phyloP scores from a whole-genome alignment of 305 asterid species.

The Solanum chacoense region DNA sequence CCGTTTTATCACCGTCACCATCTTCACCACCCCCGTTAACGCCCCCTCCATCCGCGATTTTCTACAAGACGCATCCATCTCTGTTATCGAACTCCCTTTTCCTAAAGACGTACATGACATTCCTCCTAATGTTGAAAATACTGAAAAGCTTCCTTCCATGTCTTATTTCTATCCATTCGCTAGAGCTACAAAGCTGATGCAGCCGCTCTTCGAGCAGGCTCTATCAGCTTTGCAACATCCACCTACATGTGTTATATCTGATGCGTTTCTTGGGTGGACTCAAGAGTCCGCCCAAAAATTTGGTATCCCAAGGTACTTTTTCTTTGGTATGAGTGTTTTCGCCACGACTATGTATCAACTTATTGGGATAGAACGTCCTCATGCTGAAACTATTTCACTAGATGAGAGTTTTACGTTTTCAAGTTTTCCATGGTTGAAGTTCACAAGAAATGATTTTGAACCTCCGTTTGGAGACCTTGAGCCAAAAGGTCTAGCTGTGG shows the following conservation, averaged over 20 bases:
- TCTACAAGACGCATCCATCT: slow-evolving; percentile 18
- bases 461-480: slow-evolving; percentile 34
- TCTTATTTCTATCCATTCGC: slow-evolving; percentile 24
- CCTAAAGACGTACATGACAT: slow-evolving; percentile 32
- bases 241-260: slow-evolving; percentile 48
- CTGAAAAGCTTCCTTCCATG: slow-evolving; percentile 39
- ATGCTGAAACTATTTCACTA: slow-evolving; percentile 4
- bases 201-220: slow-evolving; percentile 32
- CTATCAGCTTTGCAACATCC: slow-evolving; percentile 20
- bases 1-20: slow-evolving; percentile 38
- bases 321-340: slow-evolving; percentile 44
- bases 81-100: slow-evolving; percentile 43
- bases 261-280: slow-evolving; percentile 48
- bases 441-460: slow-evolving; percentile 48
- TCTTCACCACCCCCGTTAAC: slow-evolving; percentile 59
- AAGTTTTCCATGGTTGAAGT: slow-evolving; percentile 21
- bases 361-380: slow-evolving; percentile 18
- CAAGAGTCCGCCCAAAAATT: slow-evolving; percentile 27
- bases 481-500: slow-evolving; percentile 36
- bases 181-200: slow-evolving; percentile 39
- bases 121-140: slow-evolving; percentile 52
- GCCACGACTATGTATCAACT: slow-evolving; percentile 26
- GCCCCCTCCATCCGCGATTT: slow-evolving; percentile 23
- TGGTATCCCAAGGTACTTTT: slow-evolving; percentile 35
- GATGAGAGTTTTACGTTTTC: slow-evolving; percentile 33